Evolutionary conservation across 1,284 basidiomycete species (phyloP).

Genomic region (Tetrapyrgos nigripes): DNA sequence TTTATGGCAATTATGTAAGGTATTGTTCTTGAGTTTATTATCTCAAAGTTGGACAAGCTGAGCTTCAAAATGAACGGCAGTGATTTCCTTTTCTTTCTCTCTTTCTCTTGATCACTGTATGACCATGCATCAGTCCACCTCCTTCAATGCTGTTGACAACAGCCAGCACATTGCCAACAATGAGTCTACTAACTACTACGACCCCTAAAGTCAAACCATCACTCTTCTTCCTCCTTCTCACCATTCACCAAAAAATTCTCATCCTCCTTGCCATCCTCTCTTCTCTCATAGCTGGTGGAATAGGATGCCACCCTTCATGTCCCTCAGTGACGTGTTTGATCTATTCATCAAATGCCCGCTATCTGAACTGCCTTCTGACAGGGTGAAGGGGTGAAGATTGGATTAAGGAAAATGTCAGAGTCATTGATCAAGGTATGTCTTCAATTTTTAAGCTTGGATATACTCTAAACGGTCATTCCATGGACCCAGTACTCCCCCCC

Average conservation of each 20-base stretch:
- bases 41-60: too few species aligned
- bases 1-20: too few species aligned
- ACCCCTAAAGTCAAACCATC: neutral
- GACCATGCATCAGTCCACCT: too few species aligned
- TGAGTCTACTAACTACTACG: neutral
- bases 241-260: constrained; percentile 60
- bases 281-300: constrained; percentile 74
- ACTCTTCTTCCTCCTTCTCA: constrained; percentile 59
- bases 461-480: neutral
- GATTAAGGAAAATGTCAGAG: constrained; percentile 76
- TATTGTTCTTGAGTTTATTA: too few species aligned
- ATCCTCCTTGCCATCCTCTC: constrained; percentile 77
- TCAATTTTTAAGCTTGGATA: neutral
- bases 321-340: constrained; percentile 88
- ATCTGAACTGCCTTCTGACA: constrained; percentile 47
- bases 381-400: constrained; percentile 79
- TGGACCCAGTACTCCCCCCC: constrained; percentile 54
- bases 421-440: constrained; percentile 70
- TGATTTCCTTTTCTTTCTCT: too few species aligned
- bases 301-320: constrained; percentile 97
- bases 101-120: too few species aligned
- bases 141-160: too few species aligned
- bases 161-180: too few species aligned
- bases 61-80: too few species aligned
- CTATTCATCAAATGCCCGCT: constrained; percentile 70